Percentiles rank a stretch among this genome's conserved stretches.
Evolutionary conservation across 345 rosid genomes (phyloP).

Genomic region (Syzygium aromaticum): DNA sequence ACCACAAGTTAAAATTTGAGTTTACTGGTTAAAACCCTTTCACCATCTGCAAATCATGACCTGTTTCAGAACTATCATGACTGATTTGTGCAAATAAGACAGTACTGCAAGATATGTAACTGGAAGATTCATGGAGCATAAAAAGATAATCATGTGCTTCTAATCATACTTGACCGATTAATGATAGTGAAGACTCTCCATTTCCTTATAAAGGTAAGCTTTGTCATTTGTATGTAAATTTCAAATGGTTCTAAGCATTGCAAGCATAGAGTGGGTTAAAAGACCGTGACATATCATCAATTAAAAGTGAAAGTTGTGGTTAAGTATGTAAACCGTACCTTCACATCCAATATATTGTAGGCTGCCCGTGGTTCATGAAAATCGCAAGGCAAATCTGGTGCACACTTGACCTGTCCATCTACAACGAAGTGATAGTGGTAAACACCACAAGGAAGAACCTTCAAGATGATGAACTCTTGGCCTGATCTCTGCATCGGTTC

Average conservation of each 20-base stretch:
- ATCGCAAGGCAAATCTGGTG: slow-evolving; percentile 43
- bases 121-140: neutral
- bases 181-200: neutral
- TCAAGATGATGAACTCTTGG: slow-evolving; percentile 37
- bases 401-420: slow-evolving; percentile 28
- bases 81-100: neutral
- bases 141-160: neutral
- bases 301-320: neutral
- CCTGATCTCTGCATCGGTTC: slow-evolving; percentile 37
- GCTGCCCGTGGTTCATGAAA: slow-evolving; percentile 24
- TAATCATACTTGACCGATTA: neutral
- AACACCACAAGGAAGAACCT: slow-evolving; percentile 44
- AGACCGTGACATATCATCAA: neutral
- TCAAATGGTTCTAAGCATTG: neutral
- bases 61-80: neutral
- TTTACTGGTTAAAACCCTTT: neutral
- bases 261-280: neutral
- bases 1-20: neutral
- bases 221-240: neutral
- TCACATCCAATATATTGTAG: slow-evolving; percentile 48
- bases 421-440: slow-evolving; percentile 52
- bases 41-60: neutral
- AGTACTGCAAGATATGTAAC: neutral
- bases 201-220: neutral
- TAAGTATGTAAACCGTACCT: slow-evolving; percentile 21